phyloP scores from a whole-genome alignment of 2,329 filamentous ascomycete species.

The Phialophora verrucosa region DNA sequence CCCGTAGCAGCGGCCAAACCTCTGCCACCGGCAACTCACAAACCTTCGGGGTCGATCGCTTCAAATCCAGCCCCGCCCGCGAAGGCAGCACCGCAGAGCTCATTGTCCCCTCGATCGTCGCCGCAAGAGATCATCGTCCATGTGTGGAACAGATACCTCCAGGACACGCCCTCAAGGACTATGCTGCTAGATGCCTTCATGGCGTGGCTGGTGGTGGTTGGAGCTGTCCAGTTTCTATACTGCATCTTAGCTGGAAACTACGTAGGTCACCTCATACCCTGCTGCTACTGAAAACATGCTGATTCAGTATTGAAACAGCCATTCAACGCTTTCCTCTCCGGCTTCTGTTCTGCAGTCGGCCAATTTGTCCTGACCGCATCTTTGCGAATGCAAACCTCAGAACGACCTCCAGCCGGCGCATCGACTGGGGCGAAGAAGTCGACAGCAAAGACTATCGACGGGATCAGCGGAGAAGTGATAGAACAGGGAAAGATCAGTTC shows the following conservation, averaged over 20 bases:
- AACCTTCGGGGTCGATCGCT: conserved; percentile 38
- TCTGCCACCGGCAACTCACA: conserved; percentile 36
- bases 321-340: conserved; percentile 97
- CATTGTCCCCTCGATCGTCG: conserved; percentile 49
- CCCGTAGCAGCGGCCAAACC: conserved; percentile 40
- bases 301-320: conserved; percentile 62
- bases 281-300: background rate
- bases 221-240: conserved; percentile 90
- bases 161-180: conserved; percentile 83
- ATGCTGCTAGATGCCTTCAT: conserved; percentile 93
- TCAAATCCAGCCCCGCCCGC: conserved; percentile 39
- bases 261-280: conserved; percentile 62
- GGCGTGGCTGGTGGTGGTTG: conserved; percentile 81
- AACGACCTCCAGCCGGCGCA: conserved; percentile 37
- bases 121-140: conserved; percentile 66
- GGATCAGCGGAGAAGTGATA: conserved; percentile 35
- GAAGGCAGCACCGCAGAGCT: conserved; percentile 32
- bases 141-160: conserved; percentile 78
- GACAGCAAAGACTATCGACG: conserved; percentile 40
- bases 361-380: conserved; percentile 94
- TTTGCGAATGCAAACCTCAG: conserved; percentile 89
- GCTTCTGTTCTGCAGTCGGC: conserved; percentile 91
- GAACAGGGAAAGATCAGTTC: conserved; percentile 49
- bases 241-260: conserved; percentile 92
- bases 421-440: conserved; percentile 68